These are phyloP conservation scores for Amniculicola lignicola DNA, from an alignment of 495 filamentous ascomycete species.

Conservation along the genomic window DNA sequence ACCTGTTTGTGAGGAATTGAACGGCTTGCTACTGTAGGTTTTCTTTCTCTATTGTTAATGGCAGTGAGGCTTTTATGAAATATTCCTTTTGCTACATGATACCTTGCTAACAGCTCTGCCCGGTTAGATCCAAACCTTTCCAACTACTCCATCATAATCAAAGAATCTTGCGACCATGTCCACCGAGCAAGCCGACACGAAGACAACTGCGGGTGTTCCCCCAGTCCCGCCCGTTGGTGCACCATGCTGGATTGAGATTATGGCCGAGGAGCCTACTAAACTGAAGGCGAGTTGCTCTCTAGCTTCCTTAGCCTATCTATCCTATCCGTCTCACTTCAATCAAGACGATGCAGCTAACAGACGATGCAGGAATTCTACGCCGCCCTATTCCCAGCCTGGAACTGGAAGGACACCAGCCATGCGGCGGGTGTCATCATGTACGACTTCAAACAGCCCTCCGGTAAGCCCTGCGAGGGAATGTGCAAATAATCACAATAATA, in stretches of 20 bases:
- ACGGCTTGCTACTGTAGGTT: no score
- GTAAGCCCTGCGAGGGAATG: no score
- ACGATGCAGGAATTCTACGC: slow-evolving; percentile 23
- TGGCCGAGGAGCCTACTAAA: slow-evolving; percentile 13
- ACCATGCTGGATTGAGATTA: slow-evolving; percentile 30
- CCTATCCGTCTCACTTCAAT: no score
- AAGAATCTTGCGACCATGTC: no score
- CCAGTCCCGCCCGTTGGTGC: slow-evolving; percentile 10
- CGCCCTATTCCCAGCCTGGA: slow-evolving; percentile 28
- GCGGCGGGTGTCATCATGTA: slow-evolving; percentile 1
- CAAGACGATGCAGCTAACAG: neutral
- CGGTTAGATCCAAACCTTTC: neutral
- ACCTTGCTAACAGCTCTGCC: no score
- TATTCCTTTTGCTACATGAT: no score
- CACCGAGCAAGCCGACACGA: neutral
- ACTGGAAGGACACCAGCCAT: slow-evolving; percentile 5
- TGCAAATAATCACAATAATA: neutral
- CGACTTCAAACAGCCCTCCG: slow-evolving; percentile 13
- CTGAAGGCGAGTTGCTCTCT: slow-evolving; percentile 20
- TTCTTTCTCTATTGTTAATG: no score
- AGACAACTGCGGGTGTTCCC: neutral
- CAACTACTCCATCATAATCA: no score
- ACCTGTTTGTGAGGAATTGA: no score
- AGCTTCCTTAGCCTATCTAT: neutral
- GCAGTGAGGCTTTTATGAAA: no score